These are phyloP conservation scores for Xenosphaeropsis pyriputrescens DNA, from an alignment of 2,329 filamentous ascomycete genomes.

Conservation along the genomic window DNA sequence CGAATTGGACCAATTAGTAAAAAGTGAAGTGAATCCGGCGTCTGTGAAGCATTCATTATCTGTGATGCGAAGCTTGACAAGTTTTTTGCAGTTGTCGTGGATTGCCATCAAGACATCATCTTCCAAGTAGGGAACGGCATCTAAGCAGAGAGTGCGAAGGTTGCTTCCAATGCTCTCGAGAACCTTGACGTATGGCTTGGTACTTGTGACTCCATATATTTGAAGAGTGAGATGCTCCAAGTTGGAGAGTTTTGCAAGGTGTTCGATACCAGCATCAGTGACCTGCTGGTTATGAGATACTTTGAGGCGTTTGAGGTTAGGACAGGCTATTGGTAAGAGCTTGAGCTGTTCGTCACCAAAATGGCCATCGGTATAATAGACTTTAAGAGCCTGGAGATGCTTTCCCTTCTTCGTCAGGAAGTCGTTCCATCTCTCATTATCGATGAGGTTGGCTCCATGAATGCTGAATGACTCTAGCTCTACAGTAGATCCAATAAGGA, in stretches of 20 bases:
- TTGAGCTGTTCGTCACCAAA: conserved; percentile 58
- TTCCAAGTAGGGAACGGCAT: conserved; percentile 49
- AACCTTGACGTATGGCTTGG: conserved; percentile 43
- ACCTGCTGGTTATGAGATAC: conserved; percentile 67
- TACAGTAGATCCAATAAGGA: conserved; percentile 58
- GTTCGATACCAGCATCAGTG: conserved; percentile 46
- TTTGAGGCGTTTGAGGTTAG: conserved; percentile 61
- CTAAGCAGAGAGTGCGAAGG: conserved; percentile 67
- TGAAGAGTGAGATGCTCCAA: conserved; percentile 67
- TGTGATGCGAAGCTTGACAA: conserved; percentile 69
- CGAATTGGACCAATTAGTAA: conserved; percentile 62
- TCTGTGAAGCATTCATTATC: conserved; percentile 68
- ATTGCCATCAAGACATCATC: conserved; percentile 58
- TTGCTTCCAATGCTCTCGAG: conserved; percentile 45
- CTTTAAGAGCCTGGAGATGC: conserved; percentile 51
- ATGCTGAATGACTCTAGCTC: conserved; percentile 61
- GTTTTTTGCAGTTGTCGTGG: conserved; percentile 48
- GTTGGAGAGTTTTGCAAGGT: conserved; percentile 44
- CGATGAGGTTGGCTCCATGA: conserved; percentile 72
- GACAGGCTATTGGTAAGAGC: conserved; percentile 48
- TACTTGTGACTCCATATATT: conserved; percentile 37
- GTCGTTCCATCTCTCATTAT: conserved; percentile 58
- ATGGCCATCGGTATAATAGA: conserved; percentile 74
- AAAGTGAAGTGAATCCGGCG: conserved; percentile 55
- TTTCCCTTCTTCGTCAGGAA: conserved; percentile 53